phyloP scores from a whole-genome alignment of 2,329 filamentous ascomycete species.

The Alternaria triticimaculans region DNA sequence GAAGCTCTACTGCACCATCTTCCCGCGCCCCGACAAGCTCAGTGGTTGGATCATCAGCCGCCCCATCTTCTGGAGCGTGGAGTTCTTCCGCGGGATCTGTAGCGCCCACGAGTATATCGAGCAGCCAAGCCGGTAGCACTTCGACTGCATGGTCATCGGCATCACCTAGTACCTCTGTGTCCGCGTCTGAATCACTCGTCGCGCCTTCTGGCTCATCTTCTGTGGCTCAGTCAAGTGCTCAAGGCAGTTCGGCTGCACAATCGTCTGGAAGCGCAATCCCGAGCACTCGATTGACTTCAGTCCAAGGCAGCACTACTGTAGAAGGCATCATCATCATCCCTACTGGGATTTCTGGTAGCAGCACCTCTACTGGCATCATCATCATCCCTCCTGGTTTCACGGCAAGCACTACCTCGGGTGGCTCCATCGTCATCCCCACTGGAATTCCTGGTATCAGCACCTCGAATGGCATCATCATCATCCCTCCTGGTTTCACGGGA shows the following conservation, averaged over 20 bases:
- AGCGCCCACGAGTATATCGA: neutral
- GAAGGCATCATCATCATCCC: neutral
- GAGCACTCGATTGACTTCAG: neutral
- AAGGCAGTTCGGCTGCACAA: neutral
- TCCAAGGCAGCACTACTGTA: neutral
- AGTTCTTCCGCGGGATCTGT: neutral
- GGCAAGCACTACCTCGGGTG: neutral
- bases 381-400: neutral
- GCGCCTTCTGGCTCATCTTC: neutral
- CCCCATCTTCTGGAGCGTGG: neutral
- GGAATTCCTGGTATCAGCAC: neutral
- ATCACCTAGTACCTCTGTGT: neutral
- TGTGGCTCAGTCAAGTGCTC: neutral
- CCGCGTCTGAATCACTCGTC: neutral
- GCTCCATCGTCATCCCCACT: neutral
- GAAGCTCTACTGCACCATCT: neutral
- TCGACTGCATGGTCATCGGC: neutral
- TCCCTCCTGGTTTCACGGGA: neutral
- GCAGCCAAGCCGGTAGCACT: neutral
- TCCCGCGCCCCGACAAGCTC: neutral
- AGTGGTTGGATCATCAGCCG: neutral
- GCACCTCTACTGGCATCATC: neutral
- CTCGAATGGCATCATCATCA: neutral
- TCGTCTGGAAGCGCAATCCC: neutral
- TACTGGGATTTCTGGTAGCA: neutral